Conservation (phyloP, 306 rosid genomes). For the Vigna unguiculata region DNA sequence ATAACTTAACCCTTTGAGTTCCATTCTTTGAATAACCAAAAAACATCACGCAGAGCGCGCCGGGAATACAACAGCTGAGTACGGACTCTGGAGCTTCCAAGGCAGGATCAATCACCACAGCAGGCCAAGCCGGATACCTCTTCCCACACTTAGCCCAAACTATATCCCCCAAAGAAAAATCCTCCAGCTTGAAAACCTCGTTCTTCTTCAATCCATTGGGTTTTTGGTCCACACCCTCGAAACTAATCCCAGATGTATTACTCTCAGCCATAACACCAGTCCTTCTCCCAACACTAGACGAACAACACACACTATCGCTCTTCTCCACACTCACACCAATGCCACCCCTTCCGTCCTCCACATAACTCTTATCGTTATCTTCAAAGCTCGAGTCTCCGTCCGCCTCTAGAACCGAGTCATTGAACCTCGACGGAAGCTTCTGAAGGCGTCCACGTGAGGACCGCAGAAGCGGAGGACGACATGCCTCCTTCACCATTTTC, state of each 20-base stretch:
- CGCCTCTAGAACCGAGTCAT: conserved; percentile 63
- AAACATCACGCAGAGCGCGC: conserved; percentile 90
- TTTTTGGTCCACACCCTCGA: conserved; percentile 48
- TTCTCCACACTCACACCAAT: conserved; percentile 43
- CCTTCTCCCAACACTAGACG: conserved; percentile 38
- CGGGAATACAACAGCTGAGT: conserved; percentile 70
- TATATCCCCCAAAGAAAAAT: conserved; percentile 88
- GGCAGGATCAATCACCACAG: conserved; percentile 91
- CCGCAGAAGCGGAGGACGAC: conserved; percentile 57
- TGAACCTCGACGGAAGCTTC: conserved; percentile 74
- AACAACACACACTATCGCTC: conserved; percentile 47
- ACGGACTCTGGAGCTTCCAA: conserved; percentile 84
- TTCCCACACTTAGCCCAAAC: conserved; percentile 98
- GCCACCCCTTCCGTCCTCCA: conserved; percentile 41
- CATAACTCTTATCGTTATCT: conserved; percentile 52
- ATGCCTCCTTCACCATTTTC: conserved; percentile 29
- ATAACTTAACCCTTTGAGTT: conserved; percentile 70
- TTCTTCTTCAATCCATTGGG: conserved; percentile 54
- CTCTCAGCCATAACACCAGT: conserved; percentile 43
- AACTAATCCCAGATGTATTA: conserved; percentile 54
- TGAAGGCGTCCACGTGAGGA: conserved; percentile 81
- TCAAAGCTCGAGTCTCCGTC: conserved; percentile 54
- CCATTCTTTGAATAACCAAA: conserved; percentile 92
- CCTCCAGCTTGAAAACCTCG: conserved; percentile 74
- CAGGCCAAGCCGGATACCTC: conserved; percentile 97